Conservation (phyloP, 495 filamentous ascomycete genomes). For the Lentithecium fluviatile region DNA sequence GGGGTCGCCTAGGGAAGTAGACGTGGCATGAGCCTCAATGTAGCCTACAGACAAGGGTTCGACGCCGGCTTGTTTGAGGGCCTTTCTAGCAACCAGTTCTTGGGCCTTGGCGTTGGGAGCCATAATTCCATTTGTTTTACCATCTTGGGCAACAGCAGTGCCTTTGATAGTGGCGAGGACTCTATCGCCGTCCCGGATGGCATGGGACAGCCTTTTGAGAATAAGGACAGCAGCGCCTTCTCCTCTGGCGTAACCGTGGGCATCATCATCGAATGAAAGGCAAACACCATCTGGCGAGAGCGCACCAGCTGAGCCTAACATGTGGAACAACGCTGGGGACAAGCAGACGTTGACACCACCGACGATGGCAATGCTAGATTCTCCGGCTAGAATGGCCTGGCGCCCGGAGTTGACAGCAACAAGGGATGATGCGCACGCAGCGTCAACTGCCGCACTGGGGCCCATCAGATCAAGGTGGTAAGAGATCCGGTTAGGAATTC, state of each 20-base stretch:
- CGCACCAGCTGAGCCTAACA: constrained; percentile 43
- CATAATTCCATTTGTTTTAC: constrained; percentile 30
- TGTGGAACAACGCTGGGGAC: constrained; percentile 41
- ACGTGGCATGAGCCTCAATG: constrained; percentile 51
- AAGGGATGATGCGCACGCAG: constrained; percentile 45
- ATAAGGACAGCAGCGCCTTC: constrained; percentile 19
- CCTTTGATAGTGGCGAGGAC: constrained; percentile 24
- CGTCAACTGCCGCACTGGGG: constrained; percentile 40
- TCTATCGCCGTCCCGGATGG: constrained; percentile 16
- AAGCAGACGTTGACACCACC: constrained; percentile 47
- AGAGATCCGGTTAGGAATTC: constrained; percentile 44
- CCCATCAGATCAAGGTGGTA: constrained; percentile 45
- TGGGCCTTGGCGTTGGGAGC: constrained; percentile 25
- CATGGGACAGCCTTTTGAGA: constrained; percentile 3
- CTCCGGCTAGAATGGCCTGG: constrained; percentile 40
- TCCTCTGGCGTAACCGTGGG: constrained; percentile 35
- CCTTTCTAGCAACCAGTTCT: constrained; percentile 15
- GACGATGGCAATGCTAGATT: constrained; percentile 47
- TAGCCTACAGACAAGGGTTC: constrained; percentile 40
- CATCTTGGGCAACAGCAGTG: constrained; percentile 22
- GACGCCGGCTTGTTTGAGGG: constrained; percentile 13
- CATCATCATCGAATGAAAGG: constrained; percentile 46
- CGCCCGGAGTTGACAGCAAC: constrained; percentile 39
- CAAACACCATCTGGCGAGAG: constrained; percentile 47
- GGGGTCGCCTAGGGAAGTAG: constrained; percentile 48